Percentiles rank a stretch among this genome's conserved stretches.
phyloP scores from a whole-genome alignment of 1,139 yeast genomes.

The Hansenula anomala region DNA sequence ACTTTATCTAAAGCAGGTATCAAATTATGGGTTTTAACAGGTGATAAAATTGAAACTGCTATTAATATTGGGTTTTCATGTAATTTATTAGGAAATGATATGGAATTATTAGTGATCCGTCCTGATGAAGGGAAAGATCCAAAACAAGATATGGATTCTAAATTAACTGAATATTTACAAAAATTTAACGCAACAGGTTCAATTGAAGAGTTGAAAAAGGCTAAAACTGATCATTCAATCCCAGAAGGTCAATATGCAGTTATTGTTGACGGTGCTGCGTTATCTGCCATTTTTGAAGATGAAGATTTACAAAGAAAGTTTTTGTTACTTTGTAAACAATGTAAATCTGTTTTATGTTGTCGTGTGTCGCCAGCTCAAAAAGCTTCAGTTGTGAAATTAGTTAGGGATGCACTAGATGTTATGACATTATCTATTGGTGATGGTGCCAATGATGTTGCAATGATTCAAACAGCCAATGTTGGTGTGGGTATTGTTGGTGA shows the following conservation, averaged over 20 bases:
- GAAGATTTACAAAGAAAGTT: slow-evolving; percentile 60
- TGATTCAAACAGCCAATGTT: slow-evolving; percentile 98
- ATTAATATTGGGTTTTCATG: slow-evolving; percentile 97
- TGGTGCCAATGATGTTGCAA: slow-evolving; percentile 97
- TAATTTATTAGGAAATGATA: slow-evolving; percentile 77
- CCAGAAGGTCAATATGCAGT: slow-evolving; percentile 79
- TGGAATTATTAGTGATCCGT: slow-evolving; percentile 78
- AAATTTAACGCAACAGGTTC: slow-evolving; percentile 65
- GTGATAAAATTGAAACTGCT: slow-evolving; percentile 97
- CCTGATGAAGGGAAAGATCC: slow-evolving; percentile 32
- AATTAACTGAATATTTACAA: slow-evolving; percentile 57
- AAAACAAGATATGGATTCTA: slow-evolving; percentile 42
- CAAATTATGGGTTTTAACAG: slow-evolving; percentile 94
- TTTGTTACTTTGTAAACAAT: slow-evolving; percentile 82
- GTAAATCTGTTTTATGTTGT: slow-evolving; percentile 91
- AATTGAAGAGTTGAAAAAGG: slow-evolving; percentile 48
- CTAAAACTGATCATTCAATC: slow-evolving; percentile 67
- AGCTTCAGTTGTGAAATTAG: slow-evolving; percentile 89
- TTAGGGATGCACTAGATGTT: slow-evolving; percentile 72
- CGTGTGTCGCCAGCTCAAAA: slow-evolving; percentile 97
- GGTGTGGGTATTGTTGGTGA: slow-evolving; percentile 99
- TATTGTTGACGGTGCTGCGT: slow-evolving; percentile 89
- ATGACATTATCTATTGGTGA: slow-evolving; percentile 96
- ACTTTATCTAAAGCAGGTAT: slow-evolving; percentile 85
- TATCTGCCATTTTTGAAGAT: slow-evolving; percentile 63